These are phyloP conservation scores for Apophysomyces variabilis DNA, from an alignment of 371 early-diverging fungal genomes.

Conservation along the genomic window DNA sequence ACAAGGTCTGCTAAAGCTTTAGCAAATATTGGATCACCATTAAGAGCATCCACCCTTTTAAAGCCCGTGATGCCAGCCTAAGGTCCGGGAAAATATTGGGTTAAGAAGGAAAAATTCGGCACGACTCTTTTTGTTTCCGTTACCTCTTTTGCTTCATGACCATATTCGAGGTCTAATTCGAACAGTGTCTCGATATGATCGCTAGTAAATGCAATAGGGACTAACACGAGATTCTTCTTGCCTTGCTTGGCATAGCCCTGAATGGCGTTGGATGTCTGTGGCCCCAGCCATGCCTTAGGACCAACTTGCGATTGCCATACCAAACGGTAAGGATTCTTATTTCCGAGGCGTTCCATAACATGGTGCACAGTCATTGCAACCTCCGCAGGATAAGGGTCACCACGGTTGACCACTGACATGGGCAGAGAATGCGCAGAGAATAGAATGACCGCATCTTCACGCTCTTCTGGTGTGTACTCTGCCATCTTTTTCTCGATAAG, in stretches of 20 bases:
- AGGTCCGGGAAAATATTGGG: not conserved
- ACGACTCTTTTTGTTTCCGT: not conserved
- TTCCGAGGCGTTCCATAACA: conserved; percentile 77
- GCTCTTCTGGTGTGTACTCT: conserved; percentile 68
- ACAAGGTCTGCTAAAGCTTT: conserved; percentile 89
- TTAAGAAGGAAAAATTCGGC: not conserved
- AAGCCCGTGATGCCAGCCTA: conserved; percentile 78
- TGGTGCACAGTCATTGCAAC: conserved; percentile 90
- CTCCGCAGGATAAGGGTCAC: conserved; percentile 91
- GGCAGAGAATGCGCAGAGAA: conserved; percentile 98
- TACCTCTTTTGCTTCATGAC: conserved; percentile 84
- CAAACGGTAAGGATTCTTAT: conserved; percentile 86
- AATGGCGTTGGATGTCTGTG: conserved; percentile 86
- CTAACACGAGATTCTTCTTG: conserved; percentile 77
- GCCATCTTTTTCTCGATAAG: conserved; percentile 73
- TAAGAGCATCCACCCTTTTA: conserved; percentile 89
- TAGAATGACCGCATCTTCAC: conserved; percentile 78
- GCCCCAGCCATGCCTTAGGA: conserved; percentile 93
- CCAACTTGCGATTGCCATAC: conserved; percentile 98
- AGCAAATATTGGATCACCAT: conserved; percentile 88
- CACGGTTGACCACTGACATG: conserved; percentile 89
- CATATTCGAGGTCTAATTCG: conserved; percentile 94
- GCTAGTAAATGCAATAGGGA: conserved; percentile 95
- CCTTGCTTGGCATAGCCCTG: conserved; percentile 77
- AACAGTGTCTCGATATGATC: conserved; percentile 97